Conservation (phyloP, 495 filamentous ascomycete genomes). For the Penicillium desertorum region DNA sequence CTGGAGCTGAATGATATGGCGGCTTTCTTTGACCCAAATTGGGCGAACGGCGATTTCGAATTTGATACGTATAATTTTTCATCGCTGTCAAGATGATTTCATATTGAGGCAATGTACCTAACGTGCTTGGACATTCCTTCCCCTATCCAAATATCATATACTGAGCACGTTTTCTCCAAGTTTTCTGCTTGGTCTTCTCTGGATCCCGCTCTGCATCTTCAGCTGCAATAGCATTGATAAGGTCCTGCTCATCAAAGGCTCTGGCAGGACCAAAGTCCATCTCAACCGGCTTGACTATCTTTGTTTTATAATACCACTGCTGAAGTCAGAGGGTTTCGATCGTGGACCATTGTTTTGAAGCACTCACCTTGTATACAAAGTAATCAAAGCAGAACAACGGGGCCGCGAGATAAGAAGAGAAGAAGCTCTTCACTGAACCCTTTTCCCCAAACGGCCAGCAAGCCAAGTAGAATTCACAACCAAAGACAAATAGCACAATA, state of each 20-base stretch:
- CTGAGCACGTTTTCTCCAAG: conserved; percentile 21
- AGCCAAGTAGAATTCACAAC: conserved; percentile 57
- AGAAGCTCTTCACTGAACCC: conserved; percentile 30
- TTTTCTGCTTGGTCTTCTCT: conserved; percentile 3
- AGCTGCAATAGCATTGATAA: conserved; percentile 13
- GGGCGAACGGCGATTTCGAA: conserved; percentile 10
- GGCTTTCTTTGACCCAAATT: conserved; percentile 15
- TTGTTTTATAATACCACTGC: conserved; percentile 26
- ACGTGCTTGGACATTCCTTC: not conserved
- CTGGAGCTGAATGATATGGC: conserved; percentile 13
- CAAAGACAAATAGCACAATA: conserved; percentile 59
- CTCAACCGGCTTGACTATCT: conserved; percentile 24
- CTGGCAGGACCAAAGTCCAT: conserved; percentile 30
- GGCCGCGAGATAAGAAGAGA: conserved; percentile 32
- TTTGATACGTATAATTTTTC: conserved; percentile 16
- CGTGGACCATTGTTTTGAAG: not conserved
- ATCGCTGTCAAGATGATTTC: not conserved
- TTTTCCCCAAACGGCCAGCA: conserved; percentile 38
- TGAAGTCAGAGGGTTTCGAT: not conserved
- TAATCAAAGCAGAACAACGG: conserved; percentile 33
- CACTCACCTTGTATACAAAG: conserved; percentile 28
- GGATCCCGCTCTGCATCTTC: conserved; percentile 1
- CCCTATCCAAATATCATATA: conserved; percentile 23
- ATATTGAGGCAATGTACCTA: not conserved
- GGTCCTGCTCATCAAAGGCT: conserved; percentile 32